These are phyloP conservation scores for Entomortierella beljakovae DNA, from an alignment of 192 early-diverging fungal species.

Conservation along the genomic window DNA sequence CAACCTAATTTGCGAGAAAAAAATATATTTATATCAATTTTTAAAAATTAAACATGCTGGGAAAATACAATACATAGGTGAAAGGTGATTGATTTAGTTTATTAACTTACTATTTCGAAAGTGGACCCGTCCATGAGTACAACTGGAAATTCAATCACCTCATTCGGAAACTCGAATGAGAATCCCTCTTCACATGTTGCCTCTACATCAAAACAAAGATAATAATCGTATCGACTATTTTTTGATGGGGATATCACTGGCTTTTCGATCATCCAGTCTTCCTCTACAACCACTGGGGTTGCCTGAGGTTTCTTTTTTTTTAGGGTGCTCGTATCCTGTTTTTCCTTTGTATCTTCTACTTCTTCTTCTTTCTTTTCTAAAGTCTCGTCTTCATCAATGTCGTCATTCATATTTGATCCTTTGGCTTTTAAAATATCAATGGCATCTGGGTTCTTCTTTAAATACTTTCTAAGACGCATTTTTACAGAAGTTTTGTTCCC, in stretches of 20 bases:
- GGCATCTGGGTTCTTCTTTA: conserved; percentile 30
- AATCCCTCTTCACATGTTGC: conserved; percentile 77
- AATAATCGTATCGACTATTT: conserved; percentile 65
- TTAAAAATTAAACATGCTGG: background rate
- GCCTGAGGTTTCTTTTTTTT: background rate
- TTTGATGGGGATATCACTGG: conserved; percentile 9
- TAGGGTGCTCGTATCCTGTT: background rate
- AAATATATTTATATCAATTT: background rate
- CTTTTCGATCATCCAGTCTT: background rate
- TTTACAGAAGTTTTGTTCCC: conserved; percentile 62
- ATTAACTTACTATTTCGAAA: conserved; percentile 62
- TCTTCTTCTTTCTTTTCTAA: conserved; percentile 6
- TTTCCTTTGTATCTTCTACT: background rate
- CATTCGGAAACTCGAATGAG: conserved; percentile 73
- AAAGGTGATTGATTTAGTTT: too few species aligned
- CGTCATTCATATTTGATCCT: background rate
- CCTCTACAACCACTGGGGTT: too few species aligned
- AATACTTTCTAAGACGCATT: conserved; percentile 53
- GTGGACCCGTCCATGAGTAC: conserved; percentile 74
- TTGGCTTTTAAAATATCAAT: background rate
- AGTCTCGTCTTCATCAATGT: conserved; percentile 9
- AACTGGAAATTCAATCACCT: conserved; percentile 91
- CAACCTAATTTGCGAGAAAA: conserved; percentile 56
- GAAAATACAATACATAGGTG: too few species aligned
- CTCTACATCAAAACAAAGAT: conserved; percentile 83